phyloP scores from a whole-genome alignment of 495 filamentous ascomycete species.

The Lepidopterella palustris region DNA sequence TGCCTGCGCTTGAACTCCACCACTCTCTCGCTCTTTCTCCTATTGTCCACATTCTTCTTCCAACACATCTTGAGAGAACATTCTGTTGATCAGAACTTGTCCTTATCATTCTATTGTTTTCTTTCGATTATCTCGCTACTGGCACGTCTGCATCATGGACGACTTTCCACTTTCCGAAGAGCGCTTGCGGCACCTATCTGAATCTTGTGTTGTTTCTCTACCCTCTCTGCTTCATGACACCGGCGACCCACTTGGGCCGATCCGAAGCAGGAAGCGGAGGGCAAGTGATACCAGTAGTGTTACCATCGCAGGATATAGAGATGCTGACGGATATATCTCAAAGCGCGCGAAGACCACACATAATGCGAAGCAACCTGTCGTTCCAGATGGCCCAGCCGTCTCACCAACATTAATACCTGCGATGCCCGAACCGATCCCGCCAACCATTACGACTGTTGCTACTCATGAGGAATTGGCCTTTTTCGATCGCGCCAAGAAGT shows the following conservation, averaged over 20 bases:
- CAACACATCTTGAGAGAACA: background rate
- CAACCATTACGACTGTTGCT: conserved; percentile 56
- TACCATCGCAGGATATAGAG: background rate
- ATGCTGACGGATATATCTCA: conserved; percentile 8
- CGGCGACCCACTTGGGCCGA: background rate
- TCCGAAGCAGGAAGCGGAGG: background rate
- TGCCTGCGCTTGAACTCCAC: background rate
- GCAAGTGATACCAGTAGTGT: background rate
- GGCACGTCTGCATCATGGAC: background rate
- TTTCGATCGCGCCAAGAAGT: conserved; percentile 96
- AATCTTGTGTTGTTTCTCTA: no score
- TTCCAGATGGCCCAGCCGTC: conserved; percentile 60
- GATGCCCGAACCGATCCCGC: conserved; percentile 76
- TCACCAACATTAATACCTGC: conserved; percentile 82
- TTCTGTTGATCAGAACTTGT: background rate
- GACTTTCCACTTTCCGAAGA: no score
- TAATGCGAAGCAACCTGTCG: conserved; percentile 51
- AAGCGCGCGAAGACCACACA: conserved; percentile 59
- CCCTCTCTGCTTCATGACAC: background rate
- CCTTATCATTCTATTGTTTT: background rate
- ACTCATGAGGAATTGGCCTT: conserved; percentile 76
- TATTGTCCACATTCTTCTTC: background rate
- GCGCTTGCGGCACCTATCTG: no score
- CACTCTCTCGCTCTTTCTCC: background rate
- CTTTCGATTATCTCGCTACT: conserved; percentile 2